phyloP scores from a whole-genome alignment of 2,329 filamentous ascomycete species.

The Gremmenia infestans region DNA sequence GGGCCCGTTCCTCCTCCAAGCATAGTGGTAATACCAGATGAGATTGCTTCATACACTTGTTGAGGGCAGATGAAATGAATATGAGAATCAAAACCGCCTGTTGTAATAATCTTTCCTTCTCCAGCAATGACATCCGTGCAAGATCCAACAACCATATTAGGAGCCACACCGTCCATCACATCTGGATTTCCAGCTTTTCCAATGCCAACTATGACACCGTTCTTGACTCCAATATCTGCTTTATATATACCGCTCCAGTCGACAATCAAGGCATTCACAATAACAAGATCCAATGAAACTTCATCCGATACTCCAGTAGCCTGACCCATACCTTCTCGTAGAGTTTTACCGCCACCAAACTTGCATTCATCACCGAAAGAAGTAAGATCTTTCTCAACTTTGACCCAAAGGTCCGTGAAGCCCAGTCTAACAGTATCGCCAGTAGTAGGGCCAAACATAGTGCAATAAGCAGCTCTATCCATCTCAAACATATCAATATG shows the following conservation, averaged over 20 bases:
- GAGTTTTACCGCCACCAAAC: constrained; percentile 90
- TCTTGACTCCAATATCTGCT: constrained; percentile 89
- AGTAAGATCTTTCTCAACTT: constrained; percentile 81
- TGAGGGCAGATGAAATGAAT: constrained; percentile 96
- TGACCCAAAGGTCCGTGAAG: constrained; percentile 82
- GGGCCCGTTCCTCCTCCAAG: constrained; percentile 88
- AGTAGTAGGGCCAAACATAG: constrained; percentile 90
- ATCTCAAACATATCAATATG: constrained; percentile 62
- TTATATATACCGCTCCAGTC: constrained; percentile 95
- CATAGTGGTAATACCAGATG: constrained; percentile 85
- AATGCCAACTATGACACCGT: constrained; percentile 80
- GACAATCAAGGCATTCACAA: constrained; percentile 84
- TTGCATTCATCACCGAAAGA: constrained; percentile 89
- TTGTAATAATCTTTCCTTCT: constrained; percentile 86
- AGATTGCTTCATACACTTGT: constrained; percentile 76
- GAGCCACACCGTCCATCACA: constrained; percentile 82
- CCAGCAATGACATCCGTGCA: constrained; percentile 90
- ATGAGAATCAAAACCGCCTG: constrained; percentile 84
- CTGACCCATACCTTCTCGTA: constrained; percentile 95
- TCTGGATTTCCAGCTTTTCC: constrained; percentile 97
- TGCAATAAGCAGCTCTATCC: constrained; percentile 71
- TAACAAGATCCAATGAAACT: constrained; percentile 75
- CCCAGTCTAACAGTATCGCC: constrained; percentile 82
- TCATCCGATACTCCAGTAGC: constrained; percentile 69
- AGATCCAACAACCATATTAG: constrained; percentile 75